These are phyloP conservation scores for Zopfochytrium polystomum DNA, from an alignment of 371 early-diverging fungal genomes.

Conservation along the genomic window DNA sequence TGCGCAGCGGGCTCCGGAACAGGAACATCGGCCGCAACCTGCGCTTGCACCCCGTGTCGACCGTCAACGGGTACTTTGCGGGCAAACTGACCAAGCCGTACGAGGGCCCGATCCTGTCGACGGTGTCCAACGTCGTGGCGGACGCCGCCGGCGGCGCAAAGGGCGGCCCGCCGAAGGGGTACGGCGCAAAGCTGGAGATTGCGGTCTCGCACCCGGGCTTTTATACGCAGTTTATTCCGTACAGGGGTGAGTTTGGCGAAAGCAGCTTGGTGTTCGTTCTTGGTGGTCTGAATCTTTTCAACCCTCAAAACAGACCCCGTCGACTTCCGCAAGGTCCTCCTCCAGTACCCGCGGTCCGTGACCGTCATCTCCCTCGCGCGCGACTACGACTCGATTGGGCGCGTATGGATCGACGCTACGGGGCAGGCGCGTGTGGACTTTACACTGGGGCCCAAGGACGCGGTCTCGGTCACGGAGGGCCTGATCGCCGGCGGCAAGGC, in stretches of 20 bases:
- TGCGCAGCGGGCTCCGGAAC: conserved; percentile 65
- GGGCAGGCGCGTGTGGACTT: conserved; percentile 48
- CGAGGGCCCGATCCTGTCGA: conserved; percentile 70
- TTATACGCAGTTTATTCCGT: too few species aligned
- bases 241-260: too few species aligned
- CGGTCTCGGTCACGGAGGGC: conserved; percentile 49
- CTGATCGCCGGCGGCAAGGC: conserved; percentile 49
- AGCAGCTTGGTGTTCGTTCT: too few species aligned
- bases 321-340: conserved; percentile 56
- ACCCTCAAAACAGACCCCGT: conserved; percentile 4
- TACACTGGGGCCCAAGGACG: conserved; percentile 55
- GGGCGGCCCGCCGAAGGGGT: too few species aligned
- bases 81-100: conserved; percentile 50
- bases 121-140: conserved; percentile 40
- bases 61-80: conserved; percentile 60
- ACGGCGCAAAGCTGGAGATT: conserved; percentile 69
- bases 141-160: conserved; percentile 18
- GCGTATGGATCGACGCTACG: conserved; percentile 36
- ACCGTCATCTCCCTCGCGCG: conserved; percentile 60
- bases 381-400: conserved; percentile 59
- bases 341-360: conserved; percentile 43
- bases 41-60: conserved; percentile 60
- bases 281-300: too few species aligned
- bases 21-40: conserved; percentile 66
- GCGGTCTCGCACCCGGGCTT: conserved; percentile 58